Conservation (phyloP, 2,329 filamentous ascomycete genomes). For the Elsinoe ampelina region DNA sequence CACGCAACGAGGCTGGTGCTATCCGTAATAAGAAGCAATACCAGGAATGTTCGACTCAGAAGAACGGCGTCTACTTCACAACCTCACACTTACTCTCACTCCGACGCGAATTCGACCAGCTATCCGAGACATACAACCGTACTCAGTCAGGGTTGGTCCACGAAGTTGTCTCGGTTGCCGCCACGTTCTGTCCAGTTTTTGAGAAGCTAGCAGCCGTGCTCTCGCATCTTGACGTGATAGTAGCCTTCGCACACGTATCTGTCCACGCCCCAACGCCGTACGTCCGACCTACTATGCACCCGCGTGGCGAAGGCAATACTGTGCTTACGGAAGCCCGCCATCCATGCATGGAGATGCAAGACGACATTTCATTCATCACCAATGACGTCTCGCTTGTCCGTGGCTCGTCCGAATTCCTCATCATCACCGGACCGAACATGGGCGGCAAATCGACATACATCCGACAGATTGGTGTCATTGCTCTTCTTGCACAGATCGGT, state of each 20-base stretch:
- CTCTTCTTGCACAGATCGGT: conserved; percentile 92
- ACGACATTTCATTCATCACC: conserved; percentile 96
- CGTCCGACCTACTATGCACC: conserved; percentile 80
- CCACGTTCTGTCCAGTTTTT: conserved; percentile 87
- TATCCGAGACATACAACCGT: conserved; percentile 88
- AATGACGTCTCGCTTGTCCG: conserved; percentile 82
- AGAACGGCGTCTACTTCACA: conserved; percentile 98
- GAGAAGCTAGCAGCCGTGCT: conserved; percentile 82
- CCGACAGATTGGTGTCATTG: conserved; percentile 91
- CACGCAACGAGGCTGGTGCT: conserved; percentile 78
- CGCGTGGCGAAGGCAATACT: conserved; percentile 78
- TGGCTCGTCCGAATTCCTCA: conserved; percentile 76
- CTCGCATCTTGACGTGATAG: conserved; percentile 88
- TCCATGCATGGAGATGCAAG: conserved; percentile 97
- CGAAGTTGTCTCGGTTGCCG: conserved; percentile 86
- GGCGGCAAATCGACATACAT: conserved; percentile 98
- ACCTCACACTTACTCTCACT: conserved; percentile 70
- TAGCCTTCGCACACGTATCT: conserved; percentile 85
- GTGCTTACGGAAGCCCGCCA: conserved; percentile 88
- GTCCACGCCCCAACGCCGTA: conserved; percentile 90
- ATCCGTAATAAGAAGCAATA: conserved; percentile 88
- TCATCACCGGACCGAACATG: conserved; percentile 98
- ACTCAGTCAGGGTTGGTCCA: conserved; percentile 84
- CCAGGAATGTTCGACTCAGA: conserved; percentile 93
- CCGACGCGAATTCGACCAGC: conserved; percentile 84